Conservation (phyloP, 306 rosid species). For the Quercus ilex region DNA sequence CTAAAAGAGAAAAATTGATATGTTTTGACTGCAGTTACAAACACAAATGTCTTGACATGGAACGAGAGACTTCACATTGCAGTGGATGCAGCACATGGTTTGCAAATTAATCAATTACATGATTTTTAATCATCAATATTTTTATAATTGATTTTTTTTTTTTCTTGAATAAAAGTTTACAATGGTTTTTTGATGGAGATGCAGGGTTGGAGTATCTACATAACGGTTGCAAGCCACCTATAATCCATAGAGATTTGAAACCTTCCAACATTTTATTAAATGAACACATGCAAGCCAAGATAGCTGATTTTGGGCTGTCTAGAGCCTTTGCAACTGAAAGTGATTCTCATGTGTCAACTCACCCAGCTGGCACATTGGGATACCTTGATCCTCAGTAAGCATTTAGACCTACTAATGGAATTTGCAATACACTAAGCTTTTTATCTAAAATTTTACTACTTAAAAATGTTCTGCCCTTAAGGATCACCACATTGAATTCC, state of each 20-base stretch:
- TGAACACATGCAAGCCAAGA: not conserved
- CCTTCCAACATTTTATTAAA: slow-evolving; percentile 33
- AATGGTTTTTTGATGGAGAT: not conserved
- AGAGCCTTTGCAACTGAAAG: no score
- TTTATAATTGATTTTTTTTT: no score
- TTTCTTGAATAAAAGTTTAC: not conserved
- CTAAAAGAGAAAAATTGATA: no score
- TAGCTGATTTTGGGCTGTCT: no score
- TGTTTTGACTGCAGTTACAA: no score
- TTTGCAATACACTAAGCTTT: no score
- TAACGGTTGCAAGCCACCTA: slow-evolving; percentile 12
- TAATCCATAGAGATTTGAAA: slow-evolving; percentile 38
- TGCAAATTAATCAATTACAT: not conserved
- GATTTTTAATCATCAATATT: no score
- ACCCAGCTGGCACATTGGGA: slow-evolving; percentile 4
- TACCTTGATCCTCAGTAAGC: no score
- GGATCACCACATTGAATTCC: no score
- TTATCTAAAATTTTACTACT: no score
- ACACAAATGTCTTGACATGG: slow-evolving; percentile 18
- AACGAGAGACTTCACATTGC: slow-evolving; percentile 22
- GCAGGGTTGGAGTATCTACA: slow-evolving; percentile 23
- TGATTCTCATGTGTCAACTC: not conserved
- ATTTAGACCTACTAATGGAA: slow-evolving; percentile 2
- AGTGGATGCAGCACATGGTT: slow-evolving; percentile 27
- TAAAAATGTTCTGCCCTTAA: no score